These are phyloP conservation scores for Myriosclerotinia duriaeana DNA, from an alignment of 2,329 filamentous ascomycete species.

Conservation along the genomic window DNA sequence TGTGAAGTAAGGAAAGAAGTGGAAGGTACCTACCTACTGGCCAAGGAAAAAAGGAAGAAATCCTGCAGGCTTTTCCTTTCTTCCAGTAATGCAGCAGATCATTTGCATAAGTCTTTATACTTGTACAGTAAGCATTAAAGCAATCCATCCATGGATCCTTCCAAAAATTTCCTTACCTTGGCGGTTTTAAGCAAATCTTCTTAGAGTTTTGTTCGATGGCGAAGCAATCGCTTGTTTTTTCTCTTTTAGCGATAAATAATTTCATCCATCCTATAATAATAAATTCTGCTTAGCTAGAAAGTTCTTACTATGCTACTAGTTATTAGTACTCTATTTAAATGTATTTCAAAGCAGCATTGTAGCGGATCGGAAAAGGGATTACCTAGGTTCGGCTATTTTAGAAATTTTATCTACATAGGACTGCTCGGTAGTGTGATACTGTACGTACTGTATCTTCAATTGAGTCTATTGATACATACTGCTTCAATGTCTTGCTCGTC, in stretches of 20 bases:
- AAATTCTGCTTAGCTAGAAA: not conserved
- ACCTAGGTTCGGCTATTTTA: not conserved
- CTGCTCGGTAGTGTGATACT: not conserved
- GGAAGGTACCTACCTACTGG: not conserved
- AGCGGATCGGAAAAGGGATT: not conserved
- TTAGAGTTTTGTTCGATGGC: not conserved
- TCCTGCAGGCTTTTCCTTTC: not conserved
- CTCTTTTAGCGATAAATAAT: not conserved
- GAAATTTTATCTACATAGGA: not conserved
- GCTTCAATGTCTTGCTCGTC: not conserved
- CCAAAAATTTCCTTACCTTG: not conserved
- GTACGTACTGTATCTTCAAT: too few species aligned
- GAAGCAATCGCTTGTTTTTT: not conserved
- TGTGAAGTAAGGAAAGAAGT: not conserved
- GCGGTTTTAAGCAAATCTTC: not conserved
- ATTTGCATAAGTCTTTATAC: slow-evolving; percentile 10
- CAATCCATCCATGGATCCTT: not conserved
- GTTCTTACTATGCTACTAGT: not conserved
- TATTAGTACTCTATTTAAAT: not conserved
- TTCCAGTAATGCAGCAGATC: not conserved
- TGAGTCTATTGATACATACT: too few species aligned
- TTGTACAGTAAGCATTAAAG: not conserved
- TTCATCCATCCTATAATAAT: not conserved
- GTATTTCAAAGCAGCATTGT: slow-evolving; percentile 7
- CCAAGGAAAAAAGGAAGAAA: not conserved